phyloP scores from a whole-genome alignment of 164 flowering plant species.

The Macadamia integrifolia region DNA sequence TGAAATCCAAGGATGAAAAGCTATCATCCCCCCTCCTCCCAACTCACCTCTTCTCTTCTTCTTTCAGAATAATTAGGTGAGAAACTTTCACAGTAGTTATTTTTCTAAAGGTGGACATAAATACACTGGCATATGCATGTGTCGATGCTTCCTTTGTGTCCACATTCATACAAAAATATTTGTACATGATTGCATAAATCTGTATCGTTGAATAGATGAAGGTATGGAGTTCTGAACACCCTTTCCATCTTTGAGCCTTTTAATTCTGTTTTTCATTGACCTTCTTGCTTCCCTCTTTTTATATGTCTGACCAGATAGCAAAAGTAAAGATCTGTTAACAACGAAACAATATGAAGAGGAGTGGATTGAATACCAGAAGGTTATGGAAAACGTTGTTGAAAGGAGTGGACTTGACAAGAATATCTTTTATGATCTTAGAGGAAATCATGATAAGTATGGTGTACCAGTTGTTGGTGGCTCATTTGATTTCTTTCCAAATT shows the following conservation, averaged over 20 bases:
- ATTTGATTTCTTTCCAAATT: conserved; percentile 68
- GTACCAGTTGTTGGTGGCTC: conserved; percentile 63
- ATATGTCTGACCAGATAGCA: conserved; percentile 56
- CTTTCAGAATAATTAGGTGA: too few relatives aligned
- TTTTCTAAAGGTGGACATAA: too few relatives aligned
- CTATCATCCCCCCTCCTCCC: too few relatives aligned
- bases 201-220: too few relatives aligned
- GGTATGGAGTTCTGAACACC: too few relatives aligned
- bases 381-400: conserved; percentile 56
- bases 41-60: too few relatives aligned
- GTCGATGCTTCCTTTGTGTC: too few relatives aligned
- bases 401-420: conserved; percentile 70
- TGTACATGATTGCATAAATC: too few relatives aligned
- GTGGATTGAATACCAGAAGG: conserved; percentile 71
- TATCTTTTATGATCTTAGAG: conserved; percentile 85
- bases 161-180: too few relatives aligned
- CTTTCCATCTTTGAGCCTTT: neutral
- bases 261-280: neutral
- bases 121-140: too few relatives aligned
- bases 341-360: conserved; percentile 83
- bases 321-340: conserved; percentile 68
- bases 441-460: conserved; percentile 96
- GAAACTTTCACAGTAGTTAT: too few relatives aligned
- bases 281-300: neutral
- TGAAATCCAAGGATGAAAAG: too few relatives aligned